phyloP scores from a whole-genome alignment of 2,329 filamentous ascomycete species.

The Phyllosticta capitalensis region DNA sequence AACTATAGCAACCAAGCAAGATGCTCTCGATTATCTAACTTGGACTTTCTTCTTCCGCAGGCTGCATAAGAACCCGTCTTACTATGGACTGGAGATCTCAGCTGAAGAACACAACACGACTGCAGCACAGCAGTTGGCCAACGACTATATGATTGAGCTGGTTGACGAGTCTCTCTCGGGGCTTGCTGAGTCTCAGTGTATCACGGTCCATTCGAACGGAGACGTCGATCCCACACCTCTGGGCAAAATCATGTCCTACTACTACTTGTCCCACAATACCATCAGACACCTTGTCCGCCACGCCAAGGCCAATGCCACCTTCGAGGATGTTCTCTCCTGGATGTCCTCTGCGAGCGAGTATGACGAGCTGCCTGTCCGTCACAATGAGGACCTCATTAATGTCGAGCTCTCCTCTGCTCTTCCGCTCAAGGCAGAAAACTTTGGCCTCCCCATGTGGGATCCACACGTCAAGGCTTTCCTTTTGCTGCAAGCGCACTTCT shows the following conservation, averaged over 20 bases:
- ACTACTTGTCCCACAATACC: slow-evolving; percentile 89
- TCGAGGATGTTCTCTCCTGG: slow-evolving; percentile 79
- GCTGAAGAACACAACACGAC: slow-evolving; percentile 86
- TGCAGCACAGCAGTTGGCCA: slow-evolving; percentile 74
- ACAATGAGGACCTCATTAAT: slow-evolving; percentile 98
- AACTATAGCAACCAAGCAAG: slow-evolving; percentile 88
- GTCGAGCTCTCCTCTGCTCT: slow-evolving; percentile 76
- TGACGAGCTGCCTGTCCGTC: slow-evolving; percentile 91
- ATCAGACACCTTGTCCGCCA: slow-evolving; percentile 74
- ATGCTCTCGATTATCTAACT: slow-evolving; percentile 92
- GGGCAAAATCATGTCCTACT: slow-evolving; percentile 99
- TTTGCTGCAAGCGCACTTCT: slow-evolving; percentile 90
- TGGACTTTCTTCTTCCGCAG: slow-evolving; percentile 99
- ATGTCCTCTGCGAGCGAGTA: slow-evolving; percentile 92
- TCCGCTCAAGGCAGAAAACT: slow-evolving; percentile 53
- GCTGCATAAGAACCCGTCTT: slow-evolving; percentile 95
- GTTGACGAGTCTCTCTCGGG: slow-evolving; percentile 79
- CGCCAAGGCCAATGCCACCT: slow-evolving; percentile 64
- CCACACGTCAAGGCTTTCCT: slow-evolving; percentile 95
- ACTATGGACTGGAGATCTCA: slow-evolving; percentile 90
- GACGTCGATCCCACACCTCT: slow-evolving; percentile 83
- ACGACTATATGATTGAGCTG: slow-evolving; percentile 89
- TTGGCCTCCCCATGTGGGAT: slow-evolving; percentile 89
- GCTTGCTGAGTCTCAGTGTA: slow-evolving; percentile 74
- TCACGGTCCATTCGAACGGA: slow-evolving; percentile 73